These are phyloP conservation scores for Somion occarium DNA, from an alignment of 1,284 basidiomycete genomes.

Conservation along the genomic window DNA sequence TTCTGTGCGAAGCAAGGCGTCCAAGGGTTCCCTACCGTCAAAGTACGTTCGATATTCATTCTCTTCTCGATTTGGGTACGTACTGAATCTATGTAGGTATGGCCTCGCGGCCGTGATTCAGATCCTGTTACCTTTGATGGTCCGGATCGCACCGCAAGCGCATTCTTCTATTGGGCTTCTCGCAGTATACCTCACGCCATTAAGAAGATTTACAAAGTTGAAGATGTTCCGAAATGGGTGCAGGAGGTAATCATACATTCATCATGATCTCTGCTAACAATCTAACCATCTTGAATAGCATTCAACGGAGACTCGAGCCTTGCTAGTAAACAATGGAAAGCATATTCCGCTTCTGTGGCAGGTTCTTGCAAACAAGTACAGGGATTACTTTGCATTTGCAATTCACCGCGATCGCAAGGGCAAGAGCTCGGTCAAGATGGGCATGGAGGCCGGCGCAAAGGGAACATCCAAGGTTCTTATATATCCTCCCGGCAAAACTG, in stretches of 20 bases:
- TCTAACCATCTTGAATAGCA: too few relatives aligned
- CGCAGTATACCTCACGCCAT: constrained; percentile 66
- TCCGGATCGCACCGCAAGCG: constrained; percentile 66
- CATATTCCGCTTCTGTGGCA: constrained; percentile 85
- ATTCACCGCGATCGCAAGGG: constrained; percentile 67
- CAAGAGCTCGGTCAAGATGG: constrained; percentile 49
- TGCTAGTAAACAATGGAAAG: constrained; percentile 74
- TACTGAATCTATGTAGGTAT: constrained; percentile 42
- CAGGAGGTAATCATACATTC: constrained; percentile 57
- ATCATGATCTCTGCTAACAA: too few relatives aligned
- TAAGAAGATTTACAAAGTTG: constrained; percentile 58
- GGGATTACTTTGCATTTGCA: constrained; percentile 61
- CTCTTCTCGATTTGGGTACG: not conserved
- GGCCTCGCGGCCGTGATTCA: constrained; percentile 66
- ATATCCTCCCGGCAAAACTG: constrained; percentile 53
- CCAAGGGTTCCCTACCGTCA: constrained; percentile 92
- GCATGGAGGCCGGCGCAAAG: constrained; percentile 45
- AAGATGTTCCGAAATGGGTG: constrained; percentile 59
- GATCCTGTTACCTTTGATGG: constrained; percentile 69
- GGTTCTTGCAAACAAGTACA: constrained; percentile 74
- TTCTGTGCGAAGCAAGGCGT: constrained; percentile 85
- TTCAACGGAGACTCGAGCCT: constrained; percentile 59
- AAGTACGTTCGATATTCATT: constrained; percentile 35
- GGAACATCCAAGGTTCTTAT: constrained; percentile 63
- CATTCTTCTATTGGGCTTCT: constrained; percentile 76